These are phyloP conservation scores for Sinapis alba DNA, from an alignment of 441 rosid species.

Conservation along the genomic window DNA sequence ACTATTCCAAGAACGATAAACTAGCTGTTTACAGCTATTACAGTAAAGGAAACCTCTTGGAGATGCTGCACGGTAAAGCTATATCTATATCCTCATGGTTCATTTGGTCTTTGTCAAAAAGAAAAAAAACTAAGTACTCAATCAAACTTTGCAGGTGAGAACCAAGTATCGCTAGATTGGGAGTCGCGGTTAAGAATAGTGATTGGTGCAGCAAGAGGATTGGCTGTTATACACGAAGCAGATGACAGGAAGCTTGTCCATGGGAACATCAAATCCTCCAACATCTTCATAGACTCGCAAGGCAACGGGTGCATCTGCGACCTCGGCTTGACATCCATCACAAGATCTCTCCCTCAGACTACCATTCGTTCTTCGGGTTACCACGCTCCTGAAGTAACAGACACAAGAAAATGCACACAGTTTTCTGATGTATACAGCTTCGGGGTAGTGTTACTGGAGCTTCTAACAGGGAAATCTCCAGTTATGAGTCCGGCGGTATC, in stretches of 20 bases:
- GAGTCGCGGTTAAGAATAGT: slow-evolving; percentile 66
- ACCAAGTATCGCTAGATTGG: slow-evolving; percentile 67
- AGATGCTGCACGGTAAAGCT: slow-evolving; percentile 64
- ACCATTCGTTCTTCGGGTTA: slow-evolving; percentile 61
- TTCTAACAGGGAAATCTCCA: slow-evolving; percentile 33
- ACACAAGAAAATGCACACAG: slow-evolving; percentile 29
- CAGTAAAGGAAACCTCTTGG: slow-evolving; percentile 60
- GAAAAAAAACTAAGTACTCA: neutral
- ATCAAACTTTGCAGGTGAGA: slow-evolving; percentile 49
- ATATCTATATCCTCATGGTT: neutral
- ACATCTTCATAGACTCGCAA: slow-evolving; percentile 64
- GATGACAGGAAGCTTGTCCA: slow-evolving; percentile 68
- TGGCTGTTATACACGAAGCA: slow-evolving; percentile 61
- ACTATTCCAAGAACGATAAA: slow-evolving; percentile 81
- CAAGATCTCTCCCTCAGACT: slow-evolving; percentile 54
- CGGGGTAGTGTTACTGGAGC: slow-evolving; percentile 32
- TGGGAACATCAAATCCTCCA: slow-evolving; percentile 83
- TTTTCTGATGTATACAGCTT: slow-evolving; percentile 31
- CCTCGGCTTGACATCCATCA: slow-evolving; percentile 59
- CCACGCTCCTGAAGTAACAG: slow-evolving; percentile 28
- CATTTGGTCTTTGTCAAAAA: neutral
- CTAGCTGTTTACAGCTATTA: slow-evolving; percentile 69
- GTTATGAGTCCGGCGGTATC: slow-evolving; percentile 1
- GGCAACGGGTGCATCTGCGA: slow-evolving; percentile 67
- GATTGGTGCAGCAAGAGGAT: slow-evolving; percentile 70